Evolutionary conservation across 2,329 filamentous ascomycete species (phyloP).

Genomic region (Talaromyces sp.): DNA sequence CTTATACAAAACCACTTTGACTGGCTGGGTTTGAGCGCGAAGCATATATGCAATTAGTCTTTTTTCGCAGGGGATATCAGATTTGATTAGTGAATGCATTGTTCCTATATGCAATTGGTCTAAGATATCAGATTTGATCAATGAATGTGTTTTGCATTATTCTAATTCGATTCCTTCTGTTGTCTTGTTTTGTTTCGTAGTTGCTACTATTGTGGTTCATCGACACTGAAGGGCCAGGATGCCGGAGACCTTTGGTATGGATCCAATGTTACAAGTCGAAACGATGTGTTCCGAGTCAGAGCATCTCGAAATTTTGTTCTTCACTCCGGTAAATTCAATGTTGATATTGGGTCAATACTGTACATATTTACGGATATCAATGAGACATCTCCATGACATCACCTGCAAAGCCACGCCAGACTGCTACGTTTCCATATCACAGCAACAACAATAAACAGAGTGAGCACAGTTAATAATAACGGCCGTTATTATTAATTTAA

Average conservation of each 20-base stretch:
- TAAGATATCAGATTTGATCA: not conserved
- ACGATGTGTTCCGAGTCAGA: not conserved
- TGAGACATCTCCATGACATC: not conserved
- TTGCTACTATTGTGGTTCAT: not conserved
- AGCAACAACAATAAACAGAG: not conserved
- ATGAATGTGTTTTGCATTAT: not conserved
- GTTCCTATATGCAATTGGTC: not conserved
- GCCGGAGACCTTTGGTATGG: not conserved
- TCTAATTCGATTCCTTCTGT: not conserved
- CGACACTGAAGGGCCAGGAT: not conserved
- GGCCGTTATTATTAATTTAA: not conserved
- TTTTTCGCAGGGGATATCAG: not conserved
- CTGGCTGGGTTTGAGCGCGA: not conserved
- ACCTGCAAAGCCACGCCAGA: not conserved
- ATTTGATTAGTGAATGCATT: not conserved
- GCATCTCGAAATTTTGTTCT: not conserved
- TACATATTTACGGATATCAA: not conserved
- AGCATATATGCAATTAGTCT: not conserved
- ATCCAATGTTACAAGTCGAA: not conserved
- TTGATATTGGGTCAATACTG: not conserved
- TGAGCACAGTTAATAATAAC: not conserved
- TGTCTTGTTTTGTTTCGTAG: not conserved
- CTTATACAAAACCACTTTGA: slow-evolving; percentile 1
- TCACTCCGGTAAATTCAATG: too few species aligned
- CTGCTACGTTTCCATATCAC: not conserved